Conservation (phyloP, 225 moss, liverwort and hornwort species). For the Neckera pumila region DNA sequence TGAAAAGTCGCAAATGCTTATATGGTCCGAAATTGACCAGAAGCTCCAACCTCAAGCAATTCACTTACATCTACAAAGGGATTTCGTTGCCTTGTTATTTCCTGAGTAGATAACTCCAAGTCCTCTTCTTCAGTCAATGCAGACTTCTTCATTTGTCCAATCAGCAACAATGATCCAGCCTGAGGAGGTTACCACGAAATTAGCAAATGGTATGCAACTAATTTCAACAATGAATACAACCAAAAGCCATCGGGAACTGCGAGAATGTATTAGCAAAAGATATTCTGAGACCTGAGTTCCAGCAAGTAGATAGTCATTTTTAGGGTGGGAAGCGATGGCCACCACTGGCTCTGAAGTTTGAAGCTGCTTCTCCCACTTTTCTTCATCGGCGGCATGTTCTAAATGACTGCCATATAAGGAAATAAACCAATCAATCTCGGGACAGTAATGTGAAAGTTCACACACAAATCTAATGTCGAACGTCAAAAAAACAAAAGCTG, state of each 20-base stretch:
- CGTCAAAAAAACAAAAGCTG: neutral
- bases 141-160: slow-evolving; percentile 35
- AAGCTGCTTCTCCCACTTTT: slow-evolving; percentile 37
- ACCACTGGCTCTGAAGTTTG: slow-evolving; percentile 53
- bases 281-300: slow-evolving; percentile 55
- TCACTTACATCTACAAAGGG: slow-evolving; percentile 3
- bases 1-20: neutral
- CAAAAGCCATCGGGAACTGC: neutral
- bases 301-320: slow-evolving; percentile 63
- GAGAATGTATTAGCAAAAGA: neutral
- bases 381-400: neutral
- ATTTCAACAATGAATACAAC: neutral
- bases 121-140: slow-evolving; percentile 24
- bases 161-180: slow-evolving; percentile 41
- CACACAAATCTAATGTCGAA: neutral
- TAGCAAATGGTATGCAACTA: neutral
- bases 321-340: slow-evolving; percentile 61
- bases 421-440: neutral
- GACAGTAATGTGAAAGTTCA: neutral
- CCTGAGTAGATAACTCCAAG: neutral
- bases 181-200: slow-evolving; percentile 4
- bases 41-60: slow-evolving; percentile 18
- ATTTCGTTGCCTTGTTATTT: neutral
- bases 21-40: neutral
- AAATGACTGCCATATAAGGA: slow-evolving; percentile 9